Conservation (phyloP, 1,284 basidiomycete species). For the Anthracocystis panici-leucophaei region DNA sequence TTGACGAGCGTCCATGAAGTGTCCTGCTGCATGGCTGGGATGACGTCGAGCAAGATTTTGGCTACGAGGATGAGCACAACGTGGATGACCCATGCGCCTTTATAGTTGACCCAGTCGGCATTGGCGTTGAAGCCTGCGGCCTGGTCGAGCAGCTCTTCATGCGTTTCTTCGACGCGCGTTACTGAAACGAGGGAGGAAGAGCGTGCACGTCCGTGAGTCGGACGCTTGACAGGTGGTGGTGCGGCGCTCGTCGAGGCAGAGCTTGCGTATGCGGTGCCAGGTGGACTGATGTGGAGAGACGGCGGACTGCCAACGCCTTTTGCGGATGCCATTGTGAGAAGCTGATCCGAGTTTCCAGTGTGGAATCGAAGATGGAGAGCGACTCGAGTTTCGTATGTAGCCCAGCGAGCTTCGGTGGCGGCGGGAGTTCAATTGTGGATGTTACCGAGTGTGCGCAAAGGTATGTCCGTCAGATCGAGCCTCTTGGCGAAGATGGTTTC, state of each 20-base stretch:
- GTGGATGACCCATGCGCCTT: constrained; percentile 97
- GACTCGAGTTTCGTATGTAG: too few relatives aligned
- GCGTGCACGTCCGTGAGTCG: constrained; percentile 29
- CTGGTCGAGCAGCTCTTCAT: constrained; percentile 71
- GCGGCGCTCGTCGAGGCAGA: constrained; percentile 23
- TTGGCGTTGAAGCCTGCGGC: constrained; percentile 79
- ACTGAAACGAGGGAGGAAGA: constrained; percentile 69
- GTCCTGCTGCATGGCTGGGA: constrained; percentile 93
- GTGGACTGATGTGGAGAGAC: constrained; percentile 44
- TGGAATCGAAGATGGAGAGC: too few relatives aligned
- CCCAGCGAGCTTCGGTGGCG: too few relatives aligned
- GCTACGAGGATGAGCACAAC: constrained; percentile 89
- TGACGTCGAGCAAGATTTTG: constrained; percentile 91
- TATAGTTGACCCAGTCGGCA: constrained; percentile 97
- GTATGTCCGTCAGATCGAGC: too few relatives aligned
- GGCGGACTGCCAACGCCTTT: constrained; percentile 19
- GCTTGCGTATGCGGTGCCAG: constrained; percentile 25
- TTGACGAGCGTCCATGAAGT: constrained; percentile 96
- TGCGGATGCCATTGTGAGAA: constrained; percentile 5
- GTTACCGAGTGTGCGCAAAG: too few relatives aligned
- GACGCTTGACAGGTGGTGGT: constrained; percentile 42
- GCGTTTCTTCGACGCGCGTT: constrained; percentile 70
- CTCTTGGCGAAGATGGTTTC: too few relatives aligned
- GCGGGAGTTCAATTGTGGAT: too few relatives aligned
- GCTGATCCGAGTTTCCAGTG: neutral